phyloP scores from a whole-genome alignment of 2,329 filamentous ascomycete species.

The Mollisiaceae sp. region DNA sequence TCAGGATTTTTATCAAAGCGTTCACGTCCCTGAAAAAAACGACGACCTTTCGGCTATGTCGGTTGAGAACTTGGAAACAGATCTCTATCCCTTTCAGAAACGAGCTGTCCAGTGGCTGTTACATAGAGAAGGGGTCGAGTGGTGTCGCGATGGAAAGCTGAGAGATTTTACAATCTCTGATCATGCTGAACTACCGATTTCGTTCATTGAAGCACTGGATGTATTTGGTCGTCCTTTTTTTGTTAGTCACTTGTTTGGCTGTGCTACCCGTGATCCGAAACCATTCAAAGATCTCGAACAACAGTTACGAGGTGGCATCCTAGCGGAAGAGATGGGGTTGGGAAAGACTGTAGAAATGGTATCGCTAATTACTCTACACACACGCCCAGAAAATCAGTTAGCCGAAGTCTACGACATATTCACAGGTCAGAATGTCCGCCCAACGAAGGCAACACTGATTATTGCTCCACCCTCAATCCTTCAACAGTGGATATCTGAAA shows the following conservation, averaged over 20 bases:
- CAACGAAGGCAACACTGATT: constrained; percentile 64
- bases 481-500: constrained; percentile 66
- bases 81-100: constrained; percentile 74
- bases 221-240: constrained; percentile 53
- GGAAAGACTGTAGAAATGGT: constrained; percentile 82
- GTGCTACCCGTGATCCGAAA: constrained; percentile 56
- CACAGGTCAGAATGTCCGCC: constrained; percentile 49
- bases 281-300: constrained; percentile 51
- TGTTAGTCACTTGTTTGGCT: constrained; percentile 67
- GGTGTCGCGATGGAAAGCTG: constrained; percentile 40
- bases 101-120: constrained; percentile 74
- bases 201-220: constrained; percentile 54
- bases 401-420: constrained; percentile 45
- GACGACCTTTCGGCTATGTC: constrained; percentile 48
- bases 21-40: constrained; percentile 61
- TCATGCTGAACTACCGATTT: constrained; percentile 36
- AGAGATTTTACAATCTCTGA: not conserved
- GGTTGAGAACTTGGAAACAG: constrained; percentile 53
- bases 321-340: constrained; percentile 84
- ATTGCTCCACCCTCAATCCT: constrained; percentile 62
- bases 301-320: constrained; percentile 51
- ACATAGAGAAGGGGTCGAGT: constrained; percentile 65
- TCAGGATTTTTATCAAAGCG: constrained; percentile 71
- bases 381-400: constrained; percentile 41
- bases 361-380: constrained; percentile 70